These are phyloP conservation scores for Penicillium paxilli DNA, from an alignment of 495 filamentous ascomycete species.

Conservation along the genomic window DNA sequence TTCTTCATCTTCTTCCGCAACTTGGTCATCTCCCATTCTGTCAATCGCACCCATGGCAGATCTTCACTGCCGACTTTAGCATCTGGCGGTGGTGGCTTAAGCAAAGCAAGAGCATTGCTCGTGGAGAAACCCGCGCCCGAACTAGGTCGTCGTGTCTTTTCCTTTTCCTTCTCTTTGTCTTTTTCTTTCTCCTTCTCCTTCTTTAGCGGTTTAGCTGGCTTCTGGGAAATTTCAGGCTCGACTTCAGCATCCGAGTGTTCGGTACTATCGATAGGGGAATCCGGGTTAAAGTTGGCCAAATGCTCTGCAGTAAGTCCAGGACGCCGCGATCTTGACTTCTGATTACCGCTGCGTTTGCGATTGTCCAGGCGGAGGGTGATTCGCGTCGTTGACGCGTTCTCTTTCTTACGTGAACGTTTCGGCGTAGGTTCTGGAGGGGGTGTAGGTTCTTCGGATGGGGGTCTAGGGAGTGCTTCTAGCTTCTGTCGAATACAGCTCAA, in stretches of 20 bases:
- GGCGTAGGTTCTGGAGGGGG: slow-evolving; percentile 52
- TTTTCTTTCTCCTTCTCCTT: slow-evolving; percentile 47
- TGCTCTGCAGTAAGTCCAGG: slow-evolving; percentile 37
- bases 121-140: slow-evolving; percentile 64
- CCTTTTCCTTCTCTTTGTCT: slow-evolving; percentile 35
- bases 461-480: slow-evolving; percentile 73
- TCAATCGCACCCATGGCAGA: slow-evolving; percentile 87
- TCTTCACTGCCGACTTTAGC: slow-evolving; percentile 72
- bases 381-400: slow-evolving; percentile 48
- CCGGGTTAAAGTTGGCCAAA: slow-evolving; percentile 37
- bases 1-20: slow-evolving; percentile 98
- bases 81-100: slow-evolving; percentile 77
- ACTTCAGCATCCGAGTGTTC: slow-evolving; percentile 45
- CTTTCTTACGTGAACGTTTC: slow-evolving; percentile 53
- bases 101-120: slow-evolving; percentile 74
- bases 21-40: slow-evolving; percentile 85
- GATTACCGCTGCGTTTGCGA: slow-evolving; percentile 12
- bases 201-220: slow-evolving; percentile 20
- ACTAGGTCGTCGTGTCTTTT: slow-evolving; percentile 42
- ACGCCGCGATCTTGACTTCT: slow-evolving; percentile 41
- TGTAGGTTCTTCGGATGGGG: slow-evolving; percentile 67
- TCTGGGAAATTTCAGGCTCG: slow-evolving; percentile 13
- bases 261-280: slow-evolving; percentile 49
- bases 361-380: slow-evolving; percentile 65
- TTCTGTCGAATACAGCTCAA: slow-evolving; percentile 77